phyloP scores from a whole-genome alignment of 305 asterid species.

The Fraxinus velutina region DNA sequence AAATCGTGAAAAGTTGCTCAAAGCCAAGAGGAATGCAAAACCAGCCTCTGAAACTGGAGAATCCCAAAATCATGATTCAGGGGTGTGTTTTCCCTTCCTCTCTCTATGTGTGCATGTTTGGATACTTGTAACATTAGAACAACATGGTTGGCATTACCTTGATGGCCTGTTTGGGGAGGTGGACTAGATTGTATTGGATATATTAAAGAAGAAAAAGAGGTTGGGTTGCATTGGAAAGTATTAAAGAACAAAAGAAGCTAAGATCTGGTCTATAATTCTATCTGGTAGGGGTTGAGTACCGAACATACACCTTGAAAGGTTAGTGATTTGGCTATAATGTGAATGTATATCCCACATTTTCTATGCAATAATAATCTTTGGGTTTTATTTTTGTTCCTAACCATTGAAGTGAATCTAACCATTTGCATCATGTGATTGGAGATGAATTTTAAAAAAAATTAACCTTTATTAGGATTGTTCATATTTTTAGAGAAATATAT shows the following conservation, averaged over 20 bases:
- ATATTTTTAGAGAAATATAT: neutral
- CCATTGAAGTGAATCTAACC: neutral
- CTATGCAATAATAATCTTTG: neutral
- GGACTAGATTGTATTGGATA: neutral
- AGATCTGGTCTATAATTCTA: neutral
- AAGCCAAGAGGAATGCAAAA: conserved; percentile 41
- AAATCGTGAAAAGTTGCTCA: conserved; percentile 62
- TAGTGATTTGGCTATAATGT: neutral
- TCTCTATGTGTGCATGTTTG: neutral
- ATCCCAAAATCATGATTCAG: conserved; percentile 21
- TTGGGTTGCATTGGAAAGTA: neutral
- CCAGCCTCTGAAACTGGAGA: conserved; percentile 24
- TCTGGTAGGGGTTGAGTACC: neutral
- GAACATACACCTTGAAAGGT: neutral
- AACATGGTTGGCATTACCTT: neutral
- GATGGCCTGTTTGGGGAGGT: neutral
- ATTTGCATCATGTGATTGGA: neutral
- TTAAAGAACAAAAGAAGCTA: neutral
- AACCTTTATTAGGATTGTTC: neutral
- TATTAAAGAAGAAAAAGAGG: neutral
- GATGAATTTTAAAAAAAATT: neutral
- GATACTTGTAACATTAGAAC: neutral
- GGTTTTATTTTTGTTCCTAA: neutral
- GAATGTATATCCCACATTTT: neutral
- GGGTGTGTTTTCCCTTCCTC: conserved; percentile 28